These are phyloP conservation scores for Grigorovia transvaalensis DNA, from an alignment of 805 yeast genomes.

Conservation along the genomic window DNA sequence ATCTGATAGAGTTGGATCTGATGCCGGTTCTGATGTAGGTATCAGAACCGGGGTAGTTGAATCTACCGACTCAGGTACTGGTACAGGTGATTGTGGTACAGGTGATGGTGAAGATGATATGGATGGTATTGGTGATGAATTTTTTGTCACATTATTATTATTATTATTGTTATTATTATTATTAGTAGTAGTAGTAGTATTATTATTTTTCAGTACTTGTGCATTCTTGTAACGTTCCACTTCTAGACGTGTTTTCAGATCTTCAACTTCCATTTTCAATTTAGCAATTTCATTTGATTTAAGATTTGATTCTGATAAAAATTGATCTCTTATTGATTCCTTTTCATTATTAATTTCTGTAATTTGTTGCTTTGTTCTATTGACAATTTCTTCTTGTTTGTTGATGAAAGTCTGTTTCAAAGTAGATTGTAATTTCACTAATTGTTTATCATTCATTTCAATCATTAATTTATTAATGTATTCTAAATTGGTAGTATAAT, in stretches of 20 bases:
- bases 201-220: conserved; percentile 9
- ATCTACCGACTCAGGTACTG: too few relatives aligned
- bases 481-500: conserved; percentile 33
- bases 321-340: conserved; percentile 5
- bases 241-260: conserved; percentile 25
- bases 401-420: conserved; percentile 20
- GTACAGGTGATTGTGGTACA: neutral
- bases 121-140: neutral
- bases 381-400: conserved; percentile 16
- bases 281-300: conserved; percentile 12
- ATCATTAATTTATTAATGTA: conserved; percentile 23
- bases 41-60: neutral
- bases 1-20: neutral
- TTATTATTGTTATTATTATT: too few relatives aligned
- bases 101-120: neutral
- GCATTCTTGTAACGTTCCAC: conserved; percentile 26
- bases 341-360: conserved; percentile 12
- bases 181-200: too few relatives aligned
- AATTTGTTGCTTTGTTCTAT: conserved; percentile 15
- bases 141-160: neutral
- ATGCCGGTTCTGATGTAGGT: neutral
- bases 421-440: conserved; percentile 22
- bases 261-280: conserved; percentile 23
- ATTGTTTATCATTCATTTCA: conserved; percentile 24
- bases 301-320: conserved; percentile 6